These are phyloP conservation scores for Angomonas deanei DNA, from an alignment of 208 protist genomes.

Conservation along the genomic window DNA sequence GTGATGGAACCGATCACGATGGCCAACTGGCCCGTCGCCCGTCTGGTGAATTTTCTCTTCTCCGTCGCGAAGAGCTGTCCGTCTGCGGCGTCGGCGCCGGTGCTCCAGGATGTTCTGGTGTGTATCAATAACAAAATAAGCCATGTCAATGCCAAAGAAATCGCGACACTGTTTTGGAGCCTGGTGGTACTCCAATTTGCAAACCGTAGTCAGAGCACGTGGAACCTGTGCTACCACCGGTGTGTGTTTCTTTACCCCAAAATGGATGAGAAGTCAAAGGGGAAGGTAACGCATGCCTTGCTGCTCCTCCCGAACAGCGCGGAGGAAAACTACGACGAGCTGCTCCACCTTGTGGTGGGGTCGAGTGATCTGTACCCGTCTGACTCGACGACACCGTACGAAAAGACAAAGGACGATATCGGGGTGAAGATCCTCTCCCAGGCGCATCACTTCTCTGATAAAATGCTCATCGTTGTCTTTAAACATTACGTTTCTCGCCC, in stretches of 20 bases:
- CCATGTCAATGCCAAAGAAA: conserved; percentile 40
- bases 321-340: conserved; percentile 23
- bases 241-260: conserved; percentile 24
- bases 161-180: conserved; percentile 56
- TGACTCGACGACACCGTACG: not conserved
- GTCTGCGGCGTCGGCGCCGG: conserved; percentile 5
- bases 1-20: conserved; percentile 29
- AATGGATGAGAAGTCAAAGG: conserved; percentile 31
- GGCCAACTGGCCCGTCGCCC: conserved; percentile 35
- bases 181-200: conserved; percentile 32
- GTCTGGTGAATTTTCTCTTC: conserved; percentile 43
- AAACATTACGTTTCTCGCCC: not conserved
- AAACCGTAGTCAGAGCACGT: conserved; percentile 23
- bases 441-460: not conserved
- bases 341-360: conserved; percentile 1
- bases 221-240: conserved; percentile 44
- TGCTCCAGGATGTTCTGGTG: conserved; percentile 35
- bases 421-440: not conserved
- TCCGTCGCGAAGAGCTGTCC: conserved; percentile 44
- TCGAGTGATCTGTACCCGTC: not conserved
- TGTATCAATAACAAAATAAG: conserved; percentile 30
- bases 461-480: not conserved
- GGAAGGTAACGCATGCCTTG: conserved; percentile 45
- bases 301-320: conserved; percentile 22
- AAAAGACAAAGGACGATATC: not conserved